Base-by-base conservation (phyloP, 2,329 filamentous ascomycete species). In the Aspergillus oerlinghausenensis region DNA sequence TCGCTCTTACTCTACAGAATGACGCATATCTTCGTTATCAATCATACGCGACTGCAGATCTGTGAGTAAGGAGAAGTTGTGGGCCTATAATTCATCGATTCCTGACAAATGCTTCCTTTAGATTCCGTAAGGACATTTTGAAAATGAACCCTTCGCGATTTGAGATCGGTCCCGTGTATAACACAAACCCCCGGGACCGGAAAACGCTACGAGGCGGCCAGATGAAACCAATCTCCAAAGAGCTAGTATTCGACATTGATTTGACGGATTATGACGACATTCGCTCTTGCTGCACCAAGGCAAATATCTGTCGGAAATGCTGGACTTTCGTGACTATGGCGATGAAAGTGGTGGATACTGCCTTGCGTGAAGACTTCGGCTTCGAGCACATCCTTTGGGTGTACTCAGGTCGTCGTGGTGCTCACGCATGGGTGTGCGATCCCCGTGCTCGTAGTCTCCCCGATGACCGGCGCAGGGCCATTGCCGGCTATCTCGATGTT, bases 291-390 rank as follows among this genome's bases (percentile, higher is more conserved):
- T 99, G 94, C 73, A 86, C 88, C 67, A 92, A 93, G 71, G 91
- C 93, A 8, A 95, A 90, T 65, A 97, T 99, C 63, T 99, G 94
- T 73, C 82, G 81, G 63, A 94, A 92, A 72, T 99, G 94, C 77
- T 99, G 94, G 94, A 82, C 88, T 51, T 99, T 97, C 74, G 95
- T 96, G 66, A 96, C 90, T 25, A 97, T 99, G 92, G 90, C 94
- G 7, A 93, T 99, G 72, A 94, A 95, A 71, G 91, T 97, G 17
- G 82, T 97, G 11, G 93, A 97, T 72, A 82, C 84, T 11, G 92
- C 92, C 0, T 75, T 99, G 65, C 83, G 92, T 52, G 91, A 97
- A 21, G 94, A 99, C 74, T 97, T 99, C 77, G 94, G 92, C 49
- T 99, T 97, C 76, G 87, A 89, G 70, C 93, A 99, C 75, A 93